These are phyloP conservation scores for Turnera subulata DNA, from an alignment of 345 rosid genomes.

Conservation along the genomic window DNA sequence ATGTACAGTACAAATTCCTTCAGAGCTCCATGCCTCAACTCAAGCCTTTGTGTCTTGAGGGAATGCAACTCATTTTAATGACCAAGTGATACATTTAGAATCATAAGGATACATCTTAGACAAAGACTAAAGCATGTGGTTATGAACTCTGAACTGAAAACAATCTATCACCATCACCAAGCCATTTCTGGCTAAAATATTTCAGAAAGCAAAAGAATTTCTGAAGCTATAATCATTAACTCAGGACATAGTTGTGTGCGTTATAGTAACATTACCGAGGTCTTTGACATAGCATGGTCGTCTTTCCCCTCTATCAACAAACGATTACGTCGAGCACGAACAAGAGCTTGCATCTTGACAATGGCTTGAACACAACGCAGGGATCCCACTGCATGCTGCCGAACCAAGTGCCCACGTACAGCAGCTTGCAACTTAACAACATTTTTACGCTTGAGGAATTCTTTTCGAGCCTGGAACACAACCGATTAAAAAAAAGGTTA, in stretches of 20 bases:
- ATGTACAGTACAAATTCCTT: too few relatives aligned
- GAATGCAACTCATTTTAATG: too few relatives aligned
- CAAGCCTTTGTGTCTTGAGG: too few relatives aligned
- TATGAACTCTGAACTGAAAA: too few relatives aligned
- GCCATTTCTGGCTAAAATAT: constrained; percentile 1
- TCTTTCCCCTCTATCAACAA: constrained; percentile 26
- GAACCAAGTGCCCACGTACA: constrained; percentile 83
- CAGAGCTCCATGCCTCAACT: too few relatives aligned
- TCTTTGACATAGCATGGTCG: constrained; percentile 22
- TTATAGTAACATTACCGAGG: constrained; percentile 35
- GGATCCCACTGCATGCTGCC: constrained; percentile 83
- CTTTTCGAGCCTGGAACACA: constrained; percentile 54
- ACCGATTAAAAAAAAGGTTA: not conserved
- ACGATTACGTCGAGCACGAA: constrained; percentile 66
- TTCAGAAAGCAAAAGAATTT: too few relatives aligned
- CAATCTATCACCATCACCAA: too few relatives aligned
- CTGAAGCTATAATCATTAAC: too few relatives aligned
- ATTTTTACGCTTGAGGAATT: constrained; percentile 60
- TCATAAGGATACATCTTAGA: too few relatives aligned
- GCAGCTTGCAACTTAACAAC: constrained; percentile 89
- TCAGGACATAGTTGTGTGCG: constrained; percentile 9
- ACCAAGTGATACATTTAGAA: too few relatives aligned
- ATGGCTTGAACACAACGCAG: constrained; percentile 87
- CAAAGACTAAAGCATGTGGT: too few relatives aligned
- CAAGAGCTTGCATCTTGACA: constrained; percentile 81